A percentile compares a stretch with the other conserved stretches of the same genome.
Conservation (phyloP, 768 basidiomycete species). For the Gautieria morchelliformis region DNA sequence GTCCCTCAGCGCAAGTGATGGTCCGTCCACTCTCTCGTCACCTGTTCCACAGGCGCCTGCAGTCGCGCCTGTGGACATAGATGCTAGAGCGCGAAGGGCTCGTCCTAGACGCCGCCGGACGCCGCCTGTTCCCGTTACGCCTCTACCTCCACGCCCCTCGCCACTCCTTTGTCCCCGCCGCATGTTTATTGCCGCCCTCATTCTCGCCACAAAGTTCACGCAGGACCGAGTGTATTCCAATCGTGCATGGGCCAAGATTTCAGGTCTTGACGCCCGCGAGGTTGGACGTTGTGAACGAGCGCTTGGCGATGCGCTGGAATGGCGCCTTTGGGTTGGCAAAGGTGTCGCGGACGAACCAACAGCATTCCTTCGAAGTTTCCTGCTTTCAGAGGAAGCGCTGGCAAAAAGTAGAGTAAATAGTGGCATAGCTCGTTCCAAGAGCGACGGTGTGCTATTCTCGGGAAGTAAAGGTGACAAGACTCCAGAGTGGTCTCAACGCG, state of each 20-base stretch:
- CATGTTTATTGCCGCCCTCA: constrained; percentile 79
- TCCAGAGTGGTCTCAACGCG: neutral
- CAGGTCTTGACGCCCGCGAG: constrained; percentile 78
- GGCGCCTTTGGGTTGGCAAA: constrained; percentile 92
- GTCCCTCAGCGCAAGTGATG: neutral
- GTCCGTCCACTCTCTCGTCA: neutral
- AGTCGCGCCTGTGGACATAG: constrained; percentile 1
- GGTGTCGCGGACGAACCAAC: constrained; percentile 23
- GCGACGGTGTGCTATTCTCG: constrained; percentile 32
- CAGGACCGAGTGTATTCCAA: constrained; percentile 94
- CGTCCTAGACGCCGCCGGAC: constrained; percentile 2
- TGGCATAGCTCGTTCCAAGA: constrained; percentile 40
- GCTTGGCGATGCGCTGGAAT: constrained; percentile 76
- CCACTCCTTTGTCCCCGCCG: constrained; percentile 83
- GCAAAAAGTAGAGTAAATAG: neutral
- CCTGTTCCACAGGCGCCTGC: constrained; percentile 4
- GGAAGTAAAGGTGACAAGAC: neutral
- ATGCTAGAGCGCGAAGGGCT: neutral
- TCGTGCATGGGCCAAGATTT: constrained; percentile 88
- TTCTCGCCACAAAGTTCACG: constrained; percentile 85
- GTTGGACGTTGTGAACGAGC: constrained; percentile 85
- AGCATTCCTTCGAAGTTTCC: constrained; percentile 6
- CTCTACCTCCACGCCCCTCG: constrained; percentile 49
- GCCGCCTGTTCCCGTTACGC: constrained; percentile 13
- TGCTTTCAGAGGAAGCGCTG: constrained; percentile 3